Base-by-base conservation (phyloP, 225 moss, liverwort and hornwort species). In the Bryum argenteum region DNA sequence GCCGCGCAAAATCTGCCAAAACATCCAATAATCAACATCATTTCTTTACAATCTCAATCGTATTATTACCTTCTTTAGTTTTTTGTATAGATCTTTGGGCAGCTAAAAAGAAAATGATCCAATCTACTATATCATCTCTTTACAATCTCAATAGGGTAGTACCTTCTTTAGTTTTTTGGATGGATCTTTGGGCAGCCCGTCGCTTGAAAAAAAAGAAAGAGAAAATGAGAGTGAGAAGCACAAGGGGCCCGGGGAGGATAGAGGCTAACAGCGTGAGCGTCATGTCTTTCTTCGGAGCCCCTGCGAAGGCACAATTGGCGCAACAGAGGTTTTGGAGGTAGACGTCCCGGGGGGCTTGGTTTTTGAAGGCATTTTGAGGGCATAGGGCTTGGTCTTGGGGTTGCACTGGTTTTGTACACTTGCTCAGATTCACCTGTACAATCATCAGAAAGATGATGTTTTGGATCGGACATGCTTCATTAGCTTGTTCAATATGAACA, bases 241-340 rank as follows among this genome's bases (percentile, higher is more conserved):
- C 28, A 2, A 84, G 54, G 15, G 73, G 71, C 6, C 65, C 81
- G 18, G 80, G 78, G 43, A 78, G 18, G 44, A 75, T 58, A n/a
- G 54, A 58, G 55, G 74, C 81, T 41, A 84, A 52, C 54, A 77
- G 52, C 60, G 74, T 13, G 6, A 24, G 1, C 21, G 54, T 64
- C 5, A 67, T 39, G 44, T 55, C 59, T 37, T 63, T 48, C 50
- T 75, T 75, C 1, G 76, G 73, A 41, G 70, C 66, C 7, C 71
- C 78, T 43, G 14, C 22, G 55, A 60, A 72, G 13, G 59, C 75
- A 20, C 84, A 84, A 54, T 67, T 71, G 50, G n/a, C 5, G 60
- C 84, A 84, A 71, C 84, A 84, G 58, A 84, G 41, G 48, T 84
- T 84, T 42, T 71, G 69, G 68, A 81, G 23, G 48, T 64, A 84